Evolutionary conservation across 352 stramenopile species (phyloP).

Genomic region (Globisporangium recalcitrans): DNA sequence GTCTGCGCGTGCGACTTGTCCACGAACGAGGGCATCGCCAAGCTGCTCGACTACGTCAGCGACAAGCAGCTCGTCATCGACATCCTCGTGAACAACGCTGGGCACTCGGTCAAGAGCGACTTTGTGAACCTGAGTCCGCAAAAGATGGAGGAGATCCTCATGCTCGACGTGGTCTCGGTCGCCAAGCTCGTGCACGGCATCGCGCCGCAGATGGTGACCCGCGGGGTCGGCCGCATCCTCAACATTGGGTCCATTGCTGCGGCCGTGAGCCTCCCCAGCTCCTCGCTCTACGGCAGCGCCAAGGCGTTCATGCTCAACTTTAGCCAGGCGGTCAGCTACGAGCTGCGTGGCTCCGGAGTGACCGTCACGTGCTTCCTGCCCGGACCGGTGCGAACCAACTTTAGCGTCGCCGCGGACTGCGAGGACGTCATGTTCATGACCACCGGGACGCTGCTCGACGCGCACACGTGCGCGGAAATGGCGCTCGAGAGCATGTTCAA

Average conservation of each 20-base stretch:
- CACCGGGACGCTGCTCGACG: neutral
- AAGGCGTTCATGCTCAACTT: conserved; percentile 72
- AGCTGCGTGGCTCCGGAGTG: conserved; percentile 54
- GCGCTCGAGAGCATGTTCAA: conserved; percentile 19
- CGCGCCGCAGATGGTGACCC: conserved; percentile 59
- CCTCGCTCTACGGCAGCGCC: conserved; percentile 59
- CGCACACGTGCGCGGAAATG: conserved; percentile 10
- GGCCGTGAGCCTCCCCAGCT: conserved; percentile 40
- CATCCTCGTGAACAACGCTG: conserved; percentile 84
- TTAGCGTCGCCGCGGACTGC: conserved; percentile 33
- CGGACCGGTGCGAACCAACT: conserved; percentile 61
- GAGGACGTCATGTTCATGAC: conserved; percentile 24
- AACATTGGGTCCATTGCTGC: conserved; percentile 67
- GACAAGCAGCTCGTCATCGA: conserved; percentile 64
- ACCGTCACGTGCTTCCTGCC: conserved; percentile 63
- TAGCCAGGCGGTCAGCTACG: conserved; percentile 64
- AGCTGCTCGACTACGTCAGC: conserved; percentile 48
- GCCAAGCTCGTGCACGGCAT: conserved; percentile 50
- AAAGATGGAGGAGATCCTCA: conserved; percentile 47
- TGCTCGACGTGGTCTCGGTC: conserved; percentile 51
- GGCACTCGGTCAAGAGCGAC: conserved; percentile 30
- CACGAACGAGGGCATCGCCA: conserved; percentile 42
- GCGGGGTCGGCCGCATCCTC: conserved; percentile 60
- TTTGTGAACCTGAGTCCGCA: conserved; percentile 24
- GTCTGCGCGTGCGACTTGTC: conserved; percentile 58